Conservation (phyloP, 2,329 filamentous ascomycete species). For the Colletotrichum karsti region DNA sequence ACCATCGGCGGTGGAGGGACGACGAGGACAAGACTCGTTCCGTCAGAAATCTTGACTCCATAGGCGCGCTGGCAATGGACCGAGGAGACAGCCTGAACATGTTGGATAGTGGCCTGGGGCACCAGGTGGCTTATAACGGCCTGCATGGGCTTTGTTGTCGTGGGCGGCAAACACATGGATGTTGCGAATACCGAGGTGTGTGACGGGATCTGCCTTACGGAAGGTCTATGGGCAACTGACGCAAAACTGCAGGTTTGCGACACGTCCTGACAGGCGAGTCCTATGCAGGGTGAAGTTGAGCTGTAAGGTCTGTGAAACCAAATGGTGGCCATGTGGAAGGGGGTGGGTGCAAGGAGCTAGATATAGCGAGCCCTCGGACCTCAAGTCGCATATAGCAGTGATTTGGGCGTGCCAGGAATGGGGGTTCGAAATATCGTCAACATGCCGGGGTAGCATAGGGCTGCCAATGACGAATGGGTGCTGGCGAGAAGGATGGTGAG, state of each 20-base stretch:
- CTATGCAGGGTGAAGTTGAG: slow-evolving; percentile 7
- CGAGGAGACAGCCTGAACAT: slow-evolving; percentile 44
- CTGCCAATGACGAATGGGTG: slow-evolving; percentile 6
- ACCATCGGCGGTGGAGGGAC: slow-evolving; percentile 51
- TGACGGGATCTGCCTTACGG: slow-evolving; percentile 19
- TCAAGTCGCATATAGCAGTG: neutral
- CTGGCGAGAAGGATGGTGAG: slow-evolving; percentile 13
- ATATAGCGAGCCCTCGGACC: slow-evolving; percentile 18
- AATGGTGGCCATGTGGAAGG: slow-evolving; percentile 14
- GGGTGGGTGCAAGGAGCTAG: slow-evolving; percentile 8
- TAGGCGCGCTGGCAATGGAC: slow-evolving; percentile 51
- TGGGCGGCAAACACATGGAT: slow-evolving; percentile 41
- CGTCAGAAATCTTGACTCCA: slow-evolving; percentile 51
- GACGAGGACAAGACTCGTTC: slow-evolving; percentile 49
- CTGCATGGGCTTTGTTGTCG: slow-evolving; percentile 40
- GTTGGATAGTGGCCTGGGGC: slow-evolving; percentile 41
- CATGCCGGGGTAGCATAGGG: neutral
- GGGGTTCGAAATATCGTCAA: neutral
- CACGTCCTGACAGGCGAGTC: slow-evolving; percentile 19
- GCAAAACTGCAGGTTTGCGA: slow-evolving; percentile 27
- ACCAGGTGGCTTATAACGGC: slow-evolving; percentile 43
- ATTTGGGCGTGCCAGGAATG: neutral
- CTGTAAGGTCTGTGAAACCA: slow-evolving; percentile 11
- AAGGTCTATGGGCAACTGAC: slow-evolving; percentile 14
- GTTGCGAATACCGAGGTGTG: neutral